Base-by-base conservation (phyloP, 163 green algal genomes). In the Picocystis sp. region DNA sequence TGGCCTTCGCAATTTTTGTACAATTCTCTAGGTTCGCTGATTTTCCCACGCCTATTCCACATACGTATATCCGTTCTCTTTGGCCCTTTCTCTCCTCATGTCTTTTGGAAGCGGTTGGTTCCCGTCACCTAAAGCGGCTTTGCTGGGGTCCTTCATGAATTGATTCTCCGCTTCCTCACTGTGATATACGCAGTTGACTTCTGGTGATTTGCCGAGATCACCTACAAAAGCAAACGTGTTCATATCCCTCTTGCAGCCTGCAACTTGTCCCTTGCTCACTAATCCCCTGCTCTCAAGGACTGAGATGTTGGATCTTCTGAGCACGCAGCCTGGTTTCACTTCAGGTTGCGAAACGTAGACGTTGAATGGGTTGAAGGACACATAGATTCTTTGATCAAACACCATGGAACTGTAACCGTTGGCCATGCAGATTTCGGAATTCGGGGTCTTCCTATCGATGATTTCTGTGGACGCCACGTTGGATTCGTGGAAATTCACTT, bases 181-280 rank as follows among this genome's bases (percentile, higher is more conserved):
- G 67, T 98, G 89, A 61, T 98, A 98, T 44, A 98, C 82, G 61
- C 89, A 98, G 5, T 77, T 86, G 29, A 84, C 54, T 48, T 69
- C 17, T 49, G 65, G 51, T 50, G 22, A 54, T 29, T 72, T 71
- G 15, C 82, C 67, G 22, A 93, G 62, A 64, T 92, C 82, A 6
- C 87, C 85, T 22, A 94, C 86, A 69, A 90, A 98, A 0, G 84
- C 89, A 77, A 98, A 98, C 3, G 89, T 98, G 72, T 97, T 97
- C 84, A 95, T 96, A 63, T 84, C 85, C 13, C 78, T 66, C 68
- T 92, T 95, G 77, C 89, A 98, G 17, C 71, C 54, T 47, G 83
- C 66, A 44, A 86, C 78, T 69, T 93, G 65, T 12, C 81, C 64
- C 17, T 61, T 35, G 12, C 59, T 69, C 2, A 98, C 79, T 21